A percentile compares a stretch with the other conserved stretches of the same genome.
Conservation (phyloP, 805 yeast genomes). For the Pichia nanzhaoensis region DNA sequence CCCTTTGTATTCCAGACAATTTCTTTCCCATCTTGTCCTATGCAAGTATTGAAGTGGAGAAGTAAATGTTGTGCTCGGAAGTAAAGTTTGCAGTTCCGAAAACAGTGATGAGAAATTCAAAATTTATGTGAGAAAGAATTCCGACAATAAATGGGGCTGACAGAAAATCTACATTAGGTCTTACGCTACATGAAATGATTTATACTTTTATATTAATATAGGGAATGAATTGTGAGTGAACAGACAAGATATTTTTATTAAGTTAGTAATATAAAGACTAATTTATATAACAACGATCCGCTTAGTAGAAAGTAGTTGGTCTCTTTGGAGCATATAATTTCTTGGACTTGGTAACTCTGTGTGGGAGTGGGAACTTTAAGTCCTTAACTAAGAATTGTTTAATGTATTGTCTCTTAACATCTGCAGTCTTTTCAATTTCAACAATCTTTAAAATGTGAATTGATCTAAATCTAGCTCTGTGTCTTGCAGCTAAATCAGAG, state of each 20-base stretch:
- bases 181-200: no score
- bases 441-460: constrained; percentile 99
- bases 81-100: not conserved
- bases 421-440: constrained; percentile 95
- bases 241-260: constrained; percentile 12
- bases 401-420: constrained; percentile 98
- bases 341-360: constrained; percentile 92
- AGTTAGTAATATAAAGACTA: constrained; percentile 11
- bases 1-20: constrained; percentile 45
- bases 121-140: not conserved
- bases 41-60: not conserved
- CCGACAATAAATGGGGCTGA: no score
- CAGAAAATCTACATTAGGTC: no score
- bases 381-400: constrained; percentile 93
- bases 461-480: constrained; percentile 99
- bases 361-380: constrained; percentile 99
- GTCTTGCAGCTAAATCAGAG: constrained; percentile 99
- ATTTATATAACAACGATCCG: constrained; percentile 15
- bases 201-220: no score
- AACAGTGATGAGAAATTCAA: not conserved
- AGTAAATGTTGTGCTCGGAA: not conserved
- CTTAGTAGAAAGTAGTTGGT: constrained; percentile 95
- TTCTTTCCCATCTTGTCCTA: constrained; percentile 13
- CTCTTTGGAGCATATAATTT: constrained; percentile 84
- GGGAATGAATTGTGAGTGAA: not conserved